Conservation (phyloP, 345 rosid species). For the Aurinia saxatilis region DNA sequence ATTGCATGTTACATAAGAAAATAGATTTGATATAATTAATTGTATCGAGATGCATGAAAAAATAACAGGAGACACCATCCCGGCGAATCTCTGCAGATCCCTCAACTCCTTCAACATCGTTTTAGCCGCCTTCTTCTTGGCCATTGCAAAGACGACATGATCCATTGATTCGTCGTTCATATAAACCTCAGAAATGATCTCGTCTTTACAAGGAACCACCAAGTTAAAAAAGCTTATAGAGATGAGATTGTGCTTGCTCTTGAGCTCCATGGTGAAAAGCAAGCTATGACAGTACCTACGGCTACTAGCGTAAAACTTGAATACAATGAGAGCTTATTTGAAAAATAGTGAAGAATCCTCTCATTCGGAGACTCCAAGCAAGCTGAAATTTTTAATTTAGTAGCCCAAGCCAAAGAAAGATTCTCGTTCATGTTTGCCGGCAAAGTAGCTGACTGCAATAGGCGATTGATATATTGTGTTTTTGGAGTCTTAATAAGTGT, state of each 20-base stretch:
- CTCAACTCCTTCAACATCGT: constrained; percentile 74
- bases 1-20: too few relatives aligned
- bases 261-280: constrained; percentile 87
- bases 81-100: constrained; percentile 79
- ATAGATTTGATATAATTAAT: too few relatives aligned
- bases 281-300: constrained; percentile 86
- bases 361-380: too few relatives aligned
- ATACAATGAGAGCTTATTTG: constrained; percentile 85
- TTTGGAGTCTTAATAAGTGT: too few relatives aligned
- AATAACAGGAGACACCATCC: constrained; percentile 30
- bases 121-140: constrained; percentile 84
- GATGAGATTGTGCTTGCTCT: constrained; percentile 89
- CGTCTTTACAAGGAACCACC: constrained; percentile 84
- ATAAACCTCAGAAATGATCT: constrained; percentile 81
- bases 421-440: too few relatives aligned
- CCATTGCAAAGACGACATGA: constrained; percentile 67
- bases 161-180: constrained; percentile 97
- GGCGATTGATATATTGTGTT: too few relatives aligned
- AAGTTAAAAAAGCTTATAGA: constrained; percentile 61
- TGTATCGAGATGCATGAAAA: too few relatives aligned
- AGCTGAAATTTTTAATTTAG: too few relatives aligned
- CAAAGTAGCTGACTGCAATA: too few relatives aligned
- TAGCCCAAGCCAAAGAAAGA: too few relatives aligned
- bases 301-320: constrained; percentile 92
- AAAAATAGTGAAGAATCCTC: too few relatives aligned